Evolutionary conservation across 106 monocot genomes (phyloP).

Genomic region (Cymbidium sinense): DNA sequence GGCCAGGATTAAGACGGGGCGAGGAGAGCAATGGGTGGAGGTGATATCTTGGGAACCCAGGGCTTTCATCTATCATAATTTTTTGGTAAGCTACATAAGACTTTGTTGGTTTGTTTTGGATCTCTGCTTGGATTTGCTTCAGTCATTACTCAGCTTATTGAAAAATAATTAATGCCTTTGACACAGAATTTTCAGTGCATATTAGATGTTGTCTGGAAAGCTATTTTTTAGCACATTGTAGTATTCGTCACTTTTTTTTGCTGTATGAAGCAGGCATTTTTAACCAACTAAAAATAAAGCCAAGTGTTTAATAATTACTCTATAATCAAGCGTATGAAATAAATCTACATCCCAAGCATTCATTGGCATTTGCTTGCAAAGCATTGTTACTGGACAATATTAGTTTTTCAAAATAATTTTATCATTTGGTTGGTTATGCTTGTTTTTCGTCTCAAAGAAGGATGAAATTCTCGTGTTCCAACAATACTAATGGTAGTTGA

Average conservation of each 20-base stretch:
- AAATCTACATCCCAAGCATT: not conserved
- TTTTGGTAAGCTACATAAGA: slow-evolving; percentile 28
- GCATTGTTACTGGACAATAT: not conserved
- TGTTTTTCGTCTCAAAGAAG: not conserved
- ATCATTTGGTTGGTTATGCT: not conserved
- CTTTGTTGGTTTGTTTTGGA: not conserved
- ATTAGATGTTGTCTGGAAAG: not conserved
- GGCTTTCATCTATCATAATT: slow-evolving; percentile 51
- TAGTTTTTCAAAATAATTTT: not conserved
- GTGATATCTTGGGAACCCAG: slow-evolving; percentile 63
- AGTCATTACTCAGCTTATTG: not conserved
- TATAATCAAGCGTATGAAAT: not conserved
- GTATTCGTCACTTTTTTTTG: not conserved
- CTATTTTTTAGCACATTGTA: not conserved
- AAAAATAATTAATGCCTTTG: not conserved
- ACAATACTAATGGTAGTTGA: not conserved
- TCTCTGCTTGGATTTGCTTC: not conserved
- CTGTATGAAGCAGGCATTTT: not conserved
- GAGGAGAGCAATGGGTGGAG: slow-evolving; percentile 47
- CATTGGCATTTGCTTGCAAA: not conserved
- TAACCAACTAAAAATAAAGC: not conserved
- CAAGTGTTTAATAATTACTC: not conserved
- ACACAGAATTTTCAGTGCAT: not conserved
- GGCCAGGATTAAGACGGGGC: slow-evolving; percentile 19
- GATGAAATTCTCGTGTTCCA: not conserved